Percentiles rank a stretch among this genome's conserved stretches.
Conservation (phyloP, 176 grass and related monocot species). For the Oryza glaberrima region DNA sequence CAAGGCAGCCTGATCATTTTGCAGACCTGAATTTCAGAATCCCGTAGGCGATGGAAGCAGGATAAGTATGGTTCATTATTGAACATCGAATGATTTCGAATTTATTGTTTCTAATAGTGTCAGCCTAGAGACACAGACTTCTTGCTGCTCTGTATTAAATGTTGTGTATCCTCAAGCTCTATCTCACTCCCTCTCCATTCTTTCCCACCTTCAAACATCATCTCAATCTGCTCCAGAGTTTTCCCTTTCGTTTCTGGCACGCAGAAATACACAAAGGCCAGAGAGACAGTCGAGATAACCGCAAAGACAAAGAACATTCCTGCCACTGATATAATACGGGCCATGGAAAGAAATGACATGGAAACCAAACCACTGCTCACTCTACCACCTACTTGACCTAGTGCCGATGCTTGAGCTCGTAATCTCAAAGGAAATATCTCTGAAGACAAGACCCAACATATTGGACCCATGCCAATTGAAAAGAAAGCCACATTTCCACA, state of each 20-base stretch:
- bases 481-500: conserved; percentile 90
- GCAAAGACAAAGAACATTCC: conserved; percentile 82
- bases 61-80: not conserved
- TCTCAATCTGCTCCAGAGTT: conserved; percentile 90
- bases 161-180: conserved; percentile 71
- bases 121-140: conserved; percentile 48
- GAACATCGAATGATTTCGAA: conserved; percentile 18
- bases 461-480: conserved; percentile 87
- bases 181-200: conserved; percentile 66
- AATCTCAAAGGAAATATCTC: conserved; percentile 88
- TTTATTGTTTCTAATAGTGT: conserved; percentile 27
- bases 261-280: conserved; percentile 73
- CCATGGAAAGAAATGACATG: conserved; percentile 91
- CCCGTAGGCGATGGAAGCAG: not conserved
- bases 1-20: conserved; percentile 13
- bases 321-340: conserved; percentile 66
- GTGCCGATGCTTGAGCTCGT: conserved; percentile 87
- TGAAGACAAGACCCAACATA: conserved; percentile 93
- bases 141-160: conserved; percentile 56
- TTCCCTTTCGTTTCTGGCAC: conserved; percentile 95
- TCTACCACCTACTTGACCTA: conserved; percentile 82
- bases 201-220: conserved; percentile 71
- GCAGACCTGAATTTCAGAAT: conserved; percentile 15
- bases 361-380: conserved; percentile 85
- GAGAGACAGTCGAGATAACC: conserved; percentile 57